Evolutionary conservation across 495 filamentous ascomycete genomes (phyloP).

Genomic region (Rhypophila decipiens): DNA sequence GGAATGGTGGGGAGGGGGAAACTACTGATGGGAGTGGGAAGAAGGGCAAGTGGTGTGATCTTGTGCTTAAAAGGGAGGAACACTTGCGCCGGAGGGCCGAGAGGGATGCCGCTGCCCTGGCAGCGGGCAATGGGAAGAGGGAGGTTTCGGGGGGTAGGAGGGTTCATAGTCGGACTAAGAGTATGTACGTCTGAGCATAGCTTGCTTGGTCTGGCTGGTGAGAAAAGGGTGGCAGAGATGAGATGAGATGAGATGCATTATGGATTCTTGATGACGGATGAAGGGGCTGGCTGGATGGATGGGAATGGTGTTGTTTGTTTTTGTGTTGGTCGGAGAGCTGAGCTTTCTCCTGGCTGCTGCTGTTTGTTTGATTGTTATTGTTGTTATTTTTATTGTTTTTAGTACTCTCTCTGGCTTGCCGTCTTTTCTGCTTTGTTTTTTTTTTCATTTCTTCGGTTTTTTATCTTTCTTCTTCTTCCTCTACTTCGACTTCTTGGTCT

Average conservation of each 20-base stretch:
- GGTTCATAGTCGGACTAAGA: conserved; percentile 49
- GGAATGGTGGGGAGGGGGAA: conserved; percentile 34
- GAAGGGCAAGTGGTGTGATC: conserved; percentile 71
- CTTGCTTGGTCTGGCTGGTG: neutral
- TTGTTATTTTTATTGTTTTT: too few relatives aligned
- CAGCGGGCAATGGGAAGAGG: too few relatives aligned
- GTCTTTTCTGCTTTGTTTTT: too few relatives aligned
- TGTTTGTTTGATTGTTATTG: too few relatives aligned
- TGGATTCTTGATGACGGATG: neutral
- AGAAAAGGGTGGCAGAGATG: neutral
- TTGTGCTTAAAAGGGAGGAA: conserved; percentile 64
- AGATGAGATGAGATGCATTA: neutral
- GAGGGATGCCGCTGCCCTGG: conserved; percentile 2
- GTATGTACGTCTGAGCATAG: conserved; percentile 31
- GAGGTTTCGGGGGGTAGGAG: too few relatives aligned
- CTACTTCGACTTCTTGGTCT: too few relatives aligned
- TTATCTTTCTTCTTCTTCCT: too few relatives aligned
- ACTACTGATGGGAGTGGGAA: conserved; percentile 39
- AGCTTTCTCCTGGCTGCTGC: too few relatives aligned
- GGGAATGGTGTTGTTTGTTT: neutral
- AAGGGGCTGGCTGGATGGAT: neutral
- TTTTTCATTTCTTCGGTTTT: too few relatives aligned
- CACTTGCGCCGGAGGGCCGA: conserved; percentile 33
- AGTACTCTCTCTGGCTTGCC: too few relatives aligned
- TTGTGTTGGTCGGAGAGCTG: neutral